These are phyloP conservation scores for Kuraishia capsulata DNA, from an alignment of 805 yeast genomes.

Conservation along the genomic window DNA sequence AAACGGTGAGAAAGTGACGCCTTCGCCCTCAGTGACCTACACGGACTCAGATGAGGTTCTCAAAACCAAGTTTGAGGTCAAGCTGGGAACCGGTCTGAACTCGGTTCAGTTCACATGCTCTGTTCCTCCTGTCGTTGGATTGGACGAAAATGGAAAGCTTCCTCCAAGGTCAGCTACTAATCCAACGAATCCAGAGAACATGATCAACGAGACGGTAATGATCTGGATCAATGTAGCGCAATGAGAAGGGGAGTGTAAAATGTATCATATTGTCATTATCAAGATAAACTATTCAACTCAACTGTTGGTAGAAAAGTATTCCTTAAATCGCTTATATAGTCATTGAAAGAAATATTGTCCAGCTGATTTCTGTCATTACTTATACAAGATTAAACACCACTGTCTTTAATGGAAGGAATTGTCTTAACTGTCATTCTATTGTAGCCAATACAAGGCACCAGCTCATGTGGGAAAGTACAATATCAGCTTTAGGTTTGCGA, in stretches of 20 bases:
- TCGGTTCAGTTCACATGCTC: conserved; percentile 28
- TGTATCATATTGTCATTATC: background rate
- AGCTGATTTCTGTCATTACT: no score
- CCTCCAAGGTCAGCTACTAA: conserved; percentile 10
- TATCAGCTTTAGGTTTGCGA: no score
- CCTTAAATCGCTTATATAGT: background rate
- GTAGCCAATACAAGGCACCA: no score
- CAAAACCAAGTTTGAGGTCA: conserved; percentile 31
- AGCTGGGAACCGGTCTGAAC: conserved; percentile 37
- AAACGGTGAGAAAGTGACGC: conserved; percentile 34
- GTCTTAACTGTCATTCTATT: no score
- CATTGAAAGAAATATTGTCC: no score
- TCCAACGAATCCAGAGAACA: conserved; percentile 11
- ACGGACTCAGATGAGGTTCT: conserved; percentile 7
- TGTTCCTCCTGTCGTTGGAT: conserved; percentile 17
- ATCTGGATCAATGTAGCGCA: conserved; percentile 32
- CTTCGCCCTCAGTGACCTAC: conserved; percentile 33
- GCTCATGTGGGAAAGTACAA: no score
- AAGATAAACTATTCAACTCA: background rate
- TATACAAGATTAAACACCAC: no score
- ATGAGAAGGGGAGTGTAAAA: no score
- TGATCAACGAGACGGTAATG: conserved; percentile 22
- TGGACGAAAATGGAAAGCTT: conserved; percentile 11
- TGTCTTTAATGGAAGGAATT: no score
- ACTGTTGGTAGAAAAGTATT: background rate